Percentiles rank a stretch among this genome's conserved stretches.
These are phyloP conservation scores for Friedmanniomyces endolithicus DNA, from an alignment of 495 filamentous ascomycete species.

Conservation along the genomic window DNA sequence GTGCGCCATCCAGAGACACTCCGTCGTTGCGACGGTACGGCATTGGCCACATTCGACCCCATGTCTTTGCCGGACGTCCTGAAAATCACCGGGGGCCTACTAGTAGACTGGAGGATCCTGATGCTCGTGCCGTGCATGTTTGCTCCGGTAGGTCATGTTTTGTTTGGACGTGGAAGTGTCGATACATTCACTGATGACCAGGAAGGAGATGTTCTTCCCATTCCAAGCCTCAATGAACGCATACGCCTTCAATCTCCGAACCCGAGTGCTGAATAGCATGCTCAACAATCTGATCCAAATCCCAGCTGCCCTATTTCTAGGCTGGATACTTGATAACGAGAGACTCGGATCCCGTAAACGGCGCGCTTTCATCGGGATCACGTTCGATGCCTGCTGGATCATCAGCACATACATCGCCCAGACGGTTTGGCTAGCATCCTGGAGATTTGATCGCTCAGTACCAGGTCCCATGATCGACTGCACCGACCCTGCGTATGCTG, in stretches of 20 bases:
- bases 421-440: slow-evolving; percentile 4
- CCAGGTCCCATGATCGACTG: slow-evolving; percentile 10
- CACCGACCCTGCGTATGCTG: slow-evolving; percentile 7
- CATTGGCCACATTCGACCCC: neutral
- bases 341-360: slow-evolving; percentile 5
- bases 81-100: neutral
- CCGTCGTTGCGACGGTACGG: slow-evolving; percentile 1
- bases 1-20: neutral
- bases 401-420: neutral
- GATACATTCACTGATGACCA: neutral
- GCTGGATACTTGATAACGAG: slow-evolving; percentile 6
- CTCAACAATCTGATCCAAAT: slow-evolving; percentile 11
- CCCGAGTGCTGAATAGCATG: slow-evolving; percentile 6
- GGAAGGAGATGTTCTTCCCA: neutral
- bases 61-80: neutral
- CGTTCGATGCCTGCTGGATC: neutral
- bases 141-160: neutral
- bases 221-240: slow-evolving; percentile 11
- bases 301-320: slow-evolving; percentile 1
- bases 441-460: slow-evolving; percentile 3
- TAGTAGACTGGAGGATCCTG: slow-evolving; percentile 3
- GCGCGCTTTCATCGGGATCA: slow-evolving; percentile 2
- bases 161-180: neutral
- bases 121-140: slow-evolving; percentile 8
- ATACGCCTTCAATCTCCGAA: slow-evolving; percentile 11